Conservation (phyloP, 176 grass and related monocot genomes). For the Oryza coarctata region DNA sequence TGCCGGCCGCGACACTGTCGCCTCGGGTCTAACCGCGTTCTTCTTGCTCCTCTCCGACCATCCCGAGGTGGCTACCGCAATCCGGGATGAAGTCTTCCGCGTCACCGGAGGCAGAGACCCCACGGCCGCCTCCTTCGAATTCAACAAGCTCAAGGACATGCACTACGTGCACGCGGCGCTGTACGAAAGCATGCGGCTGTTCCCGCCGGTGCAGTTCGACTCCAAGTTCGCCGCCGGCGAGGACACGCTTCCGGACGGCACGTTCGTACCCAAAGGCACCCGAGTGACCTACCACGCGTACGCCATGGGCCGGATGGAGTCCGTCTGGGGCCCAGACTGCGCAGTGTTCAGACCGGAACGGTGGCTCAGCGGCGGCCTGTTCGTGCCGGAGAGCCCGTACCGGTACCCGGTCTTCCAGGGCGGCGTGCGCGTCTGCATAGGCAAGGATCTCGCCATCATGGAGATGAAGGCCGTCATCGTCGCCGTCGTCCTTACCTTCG, state of each 20-base stretch:
- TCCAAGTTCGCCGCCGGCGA: constrained; percentile 70
- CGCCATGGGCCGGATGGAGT: constrained; percentile 84
- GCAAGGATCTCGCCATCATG: constrained; percentile 84
- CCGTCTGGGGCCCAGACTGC: constrained; percentile 75
- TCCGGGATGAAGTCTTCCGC: constrained; percentile 50
- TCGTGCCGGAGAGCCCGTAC: constrained; percentile 70
- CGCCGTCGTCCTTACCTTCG: constrained; percentile 62
- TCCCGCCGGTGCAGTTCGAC: constrained; percentile 85
- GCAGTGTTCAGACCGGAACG: constrained; percentile 64
- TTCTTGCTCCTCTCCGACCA: constrained; percentile 69
- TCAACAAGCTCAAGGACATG: constrained; percentile 55
- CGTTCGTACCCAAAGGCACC: constrained; percentile 49
- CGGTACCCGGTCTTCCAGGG: constrained; percentile 87
- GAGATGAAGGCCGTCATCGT: constrained; percentile 83
- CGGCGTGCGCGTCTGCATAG: constrained; percentile 73
- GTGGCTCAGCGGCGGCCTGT: constrained; percentile 54
- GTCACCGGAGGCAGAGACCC: not conserved
- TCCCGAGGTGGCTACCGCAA: constrained; percentile 43
- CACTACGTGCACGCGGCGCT: constrained; percentile 81
- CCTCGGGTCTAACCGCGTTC: constrained; percentile 71
- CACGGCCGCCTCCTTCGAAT: constrained; percentile 20
- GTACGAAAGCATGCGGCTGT: constrained; percentile 74
- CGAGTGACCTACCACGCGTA: constrained; percentile 76
- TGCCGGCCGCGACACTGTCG: constrained; percentile 73
- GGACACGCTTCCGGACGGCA: constrained; percentile 77